phyloP scores from a whole-genome alignment of 148 eudicot species.

The Rhododendron ferrugineum region DNA sequence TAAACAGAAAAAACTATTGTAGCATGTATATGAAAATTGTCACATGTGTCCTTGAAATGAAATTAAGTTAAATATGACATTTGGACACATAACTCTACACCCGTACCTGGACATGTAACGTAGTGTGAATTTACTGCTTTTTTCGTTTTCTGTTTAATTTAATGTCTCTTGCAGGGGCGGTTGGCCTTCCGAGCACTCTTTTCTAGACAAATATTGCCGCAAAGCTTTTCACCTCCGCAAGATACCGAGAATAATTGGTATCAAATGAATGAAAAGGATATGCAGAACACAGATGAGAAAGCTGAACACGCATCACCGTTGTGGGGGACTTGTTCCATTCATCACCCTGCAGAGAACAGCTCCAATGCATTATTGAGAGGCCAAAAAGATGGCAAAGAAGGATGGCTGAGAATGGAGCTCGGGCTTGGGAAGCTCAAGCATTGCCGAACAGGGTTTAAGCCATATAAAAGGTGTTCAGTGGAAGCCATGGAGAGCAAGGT shows the following conservation, averaged over 20 bases:
- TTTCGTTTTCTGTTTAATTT: not conserved
- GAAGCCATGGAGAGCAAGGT: conserved; percentile 65
- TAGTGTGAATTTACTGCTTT: not conserved
- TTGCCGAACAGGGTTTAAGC: conserved; percentile 81
- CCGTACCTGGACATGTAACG: not conserved
- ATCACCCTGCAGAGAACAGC: conserved; percentile 23
- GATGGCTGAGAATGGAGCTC: conserved; percentile 32
- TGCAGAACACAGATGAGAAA: conserved; percentile 22
- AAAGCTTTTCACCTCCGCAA: conserved; percentile 76
- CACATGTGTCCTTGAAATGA: not conserved
- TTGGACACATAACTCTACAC: not conserved
- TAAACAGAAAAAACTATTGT: not conserved
- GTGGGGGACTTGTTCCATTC: conserved; percentile 31
- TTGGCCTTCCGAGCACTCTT: conserved; percentile 83
- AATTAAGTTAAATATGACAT: not conserved
- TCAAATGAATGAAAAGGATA: conserved; percentile 22
- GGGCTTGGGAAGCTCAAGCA: conserved; percentile 48
- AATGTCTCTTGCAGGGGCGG: conserved; percentile 57
- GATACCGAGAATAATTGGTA: conserved; percentile 21
- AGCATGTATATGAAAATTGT: not conserved
- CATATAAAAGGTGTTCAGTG: conserved; percentile 85
- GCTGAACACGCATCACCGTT: conserved; percentile 28
- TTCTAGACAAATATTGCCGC: conserved; percentile 71
- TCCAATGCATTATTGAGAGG: conserved; percentile 15
- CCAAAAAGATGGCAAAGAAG: conserved; percentile 32